Conservation (phyloP, 805 yeast genomes). For the Metschnikowia picachoensis region DNA sequence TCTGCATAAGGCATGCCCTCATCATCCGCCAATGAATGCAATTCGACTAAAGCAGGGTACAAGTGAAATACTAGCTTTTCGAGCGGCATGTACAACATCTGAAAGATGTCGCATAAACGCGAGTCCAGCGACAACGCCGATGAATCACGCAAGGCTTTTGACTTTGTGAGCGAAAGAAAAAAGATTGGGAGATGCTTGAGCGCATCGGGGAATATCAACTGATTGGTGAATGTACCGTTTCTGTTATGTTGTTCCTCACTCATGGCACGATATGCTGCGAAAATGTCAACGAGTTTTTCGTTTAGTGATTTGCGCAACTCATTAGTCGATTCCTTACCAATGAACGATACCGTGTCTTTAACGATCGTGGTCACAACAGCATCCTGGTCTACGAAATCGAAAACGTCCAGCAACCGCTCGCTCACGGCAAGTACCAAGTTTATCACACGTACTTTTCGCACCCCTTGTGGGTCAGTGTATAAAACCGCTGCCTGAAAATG, state of each 20-base stretch:
- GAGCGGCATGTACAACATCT: slow-evolving; percentile 51
- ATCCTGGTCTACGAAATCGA: slow-evolving; percentile 72
- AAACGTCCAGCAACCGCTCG: slow-evolving; percentile 66
- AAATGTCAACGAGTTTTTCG: slow-evolving; percentile 41
- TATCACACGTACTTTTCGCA: slow-evolving; percentile 79
- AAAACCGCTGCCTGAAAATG: slow-evolving; percentile 89
- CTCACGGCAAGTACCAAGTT: slow-evolving; percentile 81
- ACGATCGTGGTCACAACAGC: slow-evolving; percentile 37
- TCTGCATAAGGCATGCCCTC: slow-evolving; percentile 40
- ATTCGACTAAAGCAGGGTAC: slow-evolving; percentile 75
- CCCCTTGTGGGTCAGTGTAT: slow-evolving; percentile 75
- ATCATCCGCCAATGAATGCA: slow-evolving; percentile 58
- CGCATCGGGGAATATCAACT: slow-evolving; percentile 78
- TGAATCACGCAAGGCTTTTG: slow-evolving; percentile 54
- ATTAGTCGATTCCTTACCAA: slow-evolving; percentile 36
- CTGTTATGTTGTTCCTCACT: slow-evolving; percentile 37
- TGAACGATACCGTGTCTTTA: slow-evolving; percentile 38
- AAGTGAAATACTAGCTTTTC: slow-evolving; percentile 58
- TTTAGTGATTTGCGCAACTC: slow-evolving; percentile 40
- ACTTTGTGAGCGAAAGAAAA: slow-evolving; percentile 65
- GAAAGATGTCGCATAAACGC: slow-evolving; percentile 52
- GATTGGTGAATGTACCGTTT: slow-evolving; percentile 41
- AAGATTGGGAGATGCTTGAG: slow-evolving; percentile 67
- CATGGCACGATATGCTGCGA: slow-evolving; percentile 50
- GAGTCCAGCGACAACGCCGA: slow-evolving; percentile 55